Conservation (phyloP, 2,329 filamentous ascomycete species). For the Chaetomium globosum region DNA sequence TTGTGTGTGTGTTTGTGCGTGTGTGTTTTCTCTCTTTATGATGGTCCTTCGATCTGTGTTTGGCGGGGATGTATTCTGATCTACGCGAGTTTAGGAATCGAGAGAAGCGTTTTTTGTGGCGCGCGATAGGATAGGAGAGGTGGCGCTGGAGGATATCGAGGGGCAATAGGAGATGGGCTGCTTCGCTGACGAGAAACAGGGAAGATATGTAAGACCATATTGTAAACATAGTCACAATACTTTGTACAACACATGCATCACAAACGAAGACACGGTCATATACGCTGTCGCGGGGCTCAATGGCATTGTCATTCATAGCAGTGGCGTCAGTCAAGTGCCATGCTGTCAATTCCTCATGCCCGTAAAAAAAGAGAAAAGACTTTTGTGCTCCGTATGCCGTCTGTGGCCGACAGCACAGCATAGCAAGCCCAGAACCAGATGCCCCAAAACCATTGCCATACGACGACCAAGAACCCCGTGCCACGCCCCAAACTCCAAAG, state of each 20-base stretch:
- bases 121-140: conserved; percentile 63
- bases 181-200: not conserved
- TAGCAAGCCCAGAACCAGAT: conserved; percentile 31
- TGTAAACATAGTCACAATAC: not conserved
- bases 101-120: conserved; percentile 87
- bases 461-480: conserved; percentile 32
- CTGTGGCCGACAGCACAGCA: conserved; percentile 23
- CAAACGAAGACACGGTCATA: not conserved
- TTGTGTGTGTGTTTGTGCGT: not conserved
- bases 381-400: conserved; percentile 34
- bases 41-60: not conserved
- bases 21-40: not conserved
- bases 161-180: not conserved
- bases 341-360: conserved; percentile 32
- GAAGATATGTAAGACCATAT: not conserved
- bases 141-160: conserved; percentile 37
- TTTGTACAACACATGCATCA: conserved; percentile 6
- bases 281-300: conserved; percentile 15
- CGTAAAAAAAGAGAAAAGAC: conserved; percentile 31
- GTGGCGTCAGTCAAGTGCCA: conserved; percentile 21
- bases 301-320: conserved; percentile 30
- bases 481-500: conserved; percentile 32
- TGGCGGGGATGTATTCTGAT: not conserved
- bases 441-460: conserved; percentile 33
- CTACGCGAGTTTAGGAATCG: conserved; percentile 58